phyloP scores from a whole-genome alignment of 805 yeast genomes.

The Ogataea paradorogensis region DNA sequence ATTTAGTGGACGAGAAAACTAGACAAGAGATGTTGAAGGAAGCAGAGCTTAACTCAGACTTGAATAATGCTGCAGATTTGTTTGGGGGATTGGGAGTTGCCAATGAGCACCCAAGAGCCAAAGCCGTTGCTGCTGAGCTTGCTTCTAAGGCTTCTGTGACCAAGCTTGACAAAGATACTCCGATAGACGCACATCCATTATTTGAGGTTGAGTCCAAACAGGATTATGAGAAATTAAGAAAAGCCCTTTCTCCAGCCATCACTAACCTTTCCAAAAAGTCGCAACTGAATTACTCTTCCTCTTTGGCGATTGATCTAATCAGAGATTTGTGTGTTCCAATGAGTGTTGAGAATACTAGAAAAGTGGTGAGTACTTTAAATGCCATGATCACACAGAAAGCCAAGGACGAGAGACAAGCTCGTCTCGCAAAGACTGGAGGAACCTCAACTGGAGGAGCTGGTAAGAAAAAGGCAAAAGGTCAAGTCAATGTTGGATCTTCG shows the following conservation, averaged over 20 bases:
- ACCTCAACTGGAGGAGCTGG: slow-evolving; percentile 92
- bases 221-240: slow-evolving; percentile 76
- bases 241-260: slow-evolving; percentile 62
- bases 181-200: slow-evolving; percentile 72
- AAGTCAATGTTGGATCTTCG: slow-evolving; percentile 57
- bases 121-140: slow-evolving; percentile 36
- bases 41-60: slow-evolving; percentile 82
- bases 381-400: slow-evolving; percentile 82
- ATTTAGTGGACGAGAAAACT: slow-evolving; percentile 68
- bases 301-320: slow-evolving; percentile 78
- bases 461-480: slow-evolving; percentile 87
- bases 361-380: slow-evolving; percentile 79
- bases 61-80: slow-evolving; percentile 89
- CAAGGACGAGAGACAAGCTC: slow-evolving; percentile 83
- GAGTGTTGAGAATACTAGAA: slow-evolving; percentile 76
- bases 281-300: slow-evolving; percentile 64
- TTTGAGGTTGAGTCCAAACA: slow-evolving; percentile 78
- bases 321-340: slow-evolving; percentile 84
- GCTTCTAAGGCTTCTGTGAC: slow-evolving; percentile 45
- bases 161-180: slow-evolving; percentile 55
- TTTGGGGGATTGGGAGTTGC: slow-evolving; percentile 71
- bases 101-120: slow-evolving; percentile 54
- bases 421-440: slow-evolving; percentile 78
- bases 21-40: slow-evolving; percentile 68
- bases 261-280: slow-evolving; percentile 60